Percentiles rank a stretch among this genome's conserved stretches.
These are phyloP conservation scores for Spathaspora jeffriesii DNA, from an alignment of 1,139 yeast genomes.

Conservation along the genomic window DNA sequence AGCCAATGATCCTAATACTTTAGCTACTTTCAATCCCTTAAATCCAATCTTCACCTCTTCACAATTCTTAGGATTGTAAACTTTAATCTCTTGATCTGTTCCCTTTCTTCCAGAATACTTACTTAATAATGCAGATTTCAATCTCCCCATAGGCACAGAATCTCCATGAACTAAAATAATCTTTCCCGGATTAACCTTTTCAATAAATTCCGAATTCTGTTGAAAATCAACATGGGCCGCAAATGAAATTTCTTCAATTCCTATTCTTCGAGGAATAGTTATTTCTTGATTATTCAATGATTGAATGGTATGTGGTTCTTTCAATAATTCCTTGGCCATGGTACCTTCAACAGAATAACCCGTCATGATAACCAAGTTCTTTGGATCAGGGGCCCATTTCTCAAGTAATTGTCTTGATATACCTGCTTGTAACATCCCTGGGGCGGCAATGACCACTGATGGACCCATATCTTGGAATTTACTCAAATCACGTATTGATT, in stretches of 20 bases:
- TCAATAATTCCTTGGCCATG: conserved; percentile 85
- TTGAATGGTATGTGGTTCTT: conserved; percentile 89
- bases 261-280: conserved; percentile 81
- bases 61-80: conserved; percentile 91
- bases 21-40: conserved; percentile 83
- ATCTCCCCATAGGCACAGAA: conserved; percentile 95
- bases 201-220: conserved; percentile 90
- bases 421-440: conserved; percentile 98
- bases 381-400: conserved; percentile 97
- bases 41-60: conserved; percentile 76
- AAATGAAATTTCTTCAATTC: conserved; percentile 94
- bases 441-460: conserved; percentile 94
- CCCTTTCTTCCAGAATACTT: conserved; percentile 82
- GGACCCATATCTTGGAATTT: conserved; percentile 93
- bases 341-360: conserved; percentile 99
- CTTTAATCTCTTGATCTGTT: conserved; percentile 89
- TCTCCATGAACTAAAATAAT: conserved; percentile 98
- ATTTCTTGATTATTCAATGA: conserved; percentile 78
- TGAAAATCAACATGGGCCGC: conserved; percentile 99
- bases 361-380: conserved; percentile 83
- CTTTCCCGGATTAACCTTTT: conserved; percentile 78
- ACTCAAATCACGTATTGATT: conserved; percentile 77
- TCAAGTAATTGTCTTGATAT: conserved; percentile 89
- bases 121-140: conserved; percentile 88
- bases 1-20: conserved; percentile 79